phyloP scores from a whole-genome alignment of 331 rosid species.

The Erythrophleum ivorense region DNA sequence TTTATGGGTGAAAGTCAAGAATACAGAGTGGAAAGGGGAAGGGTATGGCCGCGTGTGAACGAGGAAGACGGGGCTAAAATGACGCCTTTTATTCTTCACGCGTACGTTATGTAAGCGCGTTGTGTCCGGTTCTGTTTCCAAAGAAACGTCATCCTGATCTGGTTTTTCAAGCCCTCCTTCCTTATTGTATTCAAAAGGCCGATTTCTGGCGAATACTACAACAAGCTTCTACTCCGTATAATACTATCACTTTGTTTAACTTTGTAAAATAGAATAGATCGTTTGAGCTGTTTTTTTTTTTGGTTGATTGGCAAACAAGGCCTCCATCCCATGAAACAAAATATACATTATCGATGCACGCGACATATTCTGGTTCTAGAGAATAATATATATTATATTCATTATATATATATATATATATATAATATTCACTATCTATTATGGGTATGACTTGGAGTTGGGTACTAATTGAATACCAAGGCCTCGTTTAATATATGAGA shows the following conservation, averaged over 20 bases:
- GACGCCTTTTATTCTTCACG: slow-evolving; percentile 10
- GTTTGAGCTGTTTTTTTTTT: too few relatives aligned
- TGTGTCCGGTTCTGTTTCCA: not conserved
- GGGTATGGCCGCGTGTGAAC: slow-evolving; percentile 44
- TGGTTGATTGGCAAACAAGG: not conserved
- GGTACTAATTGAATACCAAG: too few relatives aligned
- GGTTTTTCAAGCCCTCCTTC: not conserved
- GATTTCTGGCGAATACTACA: not conserved
- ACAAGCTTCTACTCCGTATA: not conserved
- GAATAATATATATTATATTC: too few relatives aligned
- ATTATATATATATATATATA: too few relatives aligned
- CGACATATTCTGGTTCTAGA: too few relatives aligned
- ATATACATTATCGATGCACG: too few relatives aligned
- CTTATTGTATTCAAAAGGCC: not conserved
- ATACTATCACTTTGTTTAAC: too few relatives aligned
- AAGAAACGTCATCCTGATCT: not conserved
- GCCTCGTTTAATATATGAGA: too few relatives aligned
- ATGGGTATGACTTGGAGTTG: too few relatives aligned
- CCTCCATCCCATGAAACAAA: not conserved
- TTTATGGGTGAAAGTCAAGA: not conserved
- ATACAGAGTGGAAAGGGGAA: not conserved
- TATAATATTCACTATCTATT: too few relatives aligned
- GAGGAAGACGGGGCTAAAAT: slow-evolving; percentile 30
- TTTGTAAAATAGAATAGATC: too few relatives aligned
- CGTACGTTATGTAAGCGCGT: slow-evolving; percentile 19